A percentile compares a stretch with the other conserved stretches of the same genome.
Conservation (phyloP, 2,329 filamentous ascomycete species). For the Clonostachys rosea region DNA sequence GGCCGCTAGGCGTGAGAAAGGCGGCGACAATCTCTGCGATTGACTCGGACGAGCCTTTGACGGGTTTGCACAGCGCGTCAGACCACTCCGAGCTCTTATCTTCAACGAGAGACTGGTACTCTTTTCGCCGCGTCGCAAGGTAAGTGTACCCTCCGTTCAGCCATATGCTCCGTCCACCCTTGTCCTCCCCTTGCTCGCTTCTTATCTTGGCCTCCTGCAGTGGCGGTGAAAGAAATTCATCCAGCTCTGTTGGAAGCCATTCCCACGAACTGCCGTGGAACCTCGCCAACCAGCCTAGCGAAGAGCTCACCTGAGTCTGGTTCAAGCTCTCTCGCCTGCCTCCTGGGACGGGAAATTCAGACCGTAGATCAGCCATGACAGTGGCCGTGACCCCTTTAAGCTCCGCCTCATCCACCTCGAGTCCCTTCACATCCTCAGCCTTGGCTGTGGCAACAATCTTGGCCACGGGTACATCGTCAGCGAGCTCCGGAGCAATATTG, state of each 20-base stretch:
- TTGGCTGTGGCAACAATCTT: constrained; percentile 40
- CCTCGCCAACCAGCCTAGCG: constrained; percentile 56
- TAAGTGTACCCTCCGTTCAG: constrained; percentile 67
- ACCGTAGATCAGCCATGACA: constrained; percentile 51
- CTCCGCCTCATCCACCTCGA: constrained; percentile 6
- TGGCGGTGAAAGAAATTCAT: constrained; percentile 43
- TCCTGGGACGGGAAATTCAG: constrained; percentile 48
- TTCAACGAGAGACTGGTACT: constrained; percentile 42
- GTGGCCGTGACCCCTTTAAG: constrained; percentile 41
- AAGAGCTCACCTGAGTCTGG: constrained; percentile 40
- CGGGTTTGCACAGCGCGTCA: constrained; percentile 33
- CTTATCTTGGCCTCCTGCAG: constrained; percentile 42
- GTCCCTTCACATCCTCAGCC: constrained; percentile 8
- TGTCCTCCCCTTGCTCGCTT: neutral
- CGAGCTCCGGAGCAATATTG: constrained; percentile 44
- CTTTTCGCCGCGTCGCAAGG: constrained; percentile 54
- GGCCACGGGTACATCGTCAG: constrained; percentile 38
- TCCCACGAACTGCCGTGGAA: constrained; percentile 56
- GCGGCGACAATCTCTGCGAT: constrained; percentile 48
- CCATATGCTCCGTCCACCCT: constrained; percentile 37
- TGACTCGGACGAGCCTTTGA: constrained; percentile 16
- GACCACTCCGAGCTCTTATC: constrained; percentile 53
- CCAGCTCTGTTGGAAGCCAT: constrained; percentile 10
- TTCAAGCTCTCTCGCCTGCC: constrained; percentile 45
- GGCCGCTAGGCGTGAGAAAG: constrained; percentile 39